phyloP scores from a whole-genome alignment of 176 grass and related monocot genomes.

The Musa acuminata region DNA sequence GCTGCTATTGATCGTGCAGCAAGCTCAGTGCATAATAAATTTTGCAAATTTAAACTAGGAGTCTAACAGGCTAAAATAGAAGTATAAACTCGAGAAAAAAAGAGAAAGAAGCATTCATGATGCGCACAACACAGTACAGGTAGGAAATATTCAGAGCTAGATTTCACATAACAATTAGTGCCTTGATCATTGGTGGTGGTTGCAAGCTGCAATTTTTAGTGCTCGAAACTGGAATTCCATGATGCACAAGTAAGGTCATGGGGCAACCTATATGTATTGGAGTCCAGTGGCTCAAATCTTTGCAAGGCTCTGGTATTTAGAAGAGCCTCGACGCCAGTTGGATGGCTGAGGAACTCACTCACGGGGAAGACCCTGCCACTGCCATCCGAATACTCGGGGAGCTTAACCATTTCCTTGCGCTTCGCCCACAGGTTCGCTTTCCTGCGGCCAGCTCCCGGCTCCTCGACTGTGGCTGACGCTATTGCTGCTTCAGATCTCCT shows the following conservation, averaged over 20 bases:
- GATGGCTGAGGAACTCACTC: constrained; percentile 56
- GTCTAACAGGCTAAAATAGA: background rate
- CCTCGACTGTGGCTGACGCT: background rate
- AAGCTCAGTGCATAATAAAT: background rate
- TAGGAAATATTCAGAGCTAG: too few relatives aligned
- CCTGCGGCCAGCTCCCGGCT: background rate
- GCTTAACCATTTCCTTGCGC: background rate
- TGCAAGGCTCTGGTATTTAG: constrained; percentile 70
- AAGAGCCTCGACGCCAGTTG: constrained; percentile 57
- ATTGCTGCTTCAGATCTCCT: background rate
- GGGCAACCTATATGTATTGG: constrained; percentile 21
- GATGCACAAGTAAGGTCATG: background rate
- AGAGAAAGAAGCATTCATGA: too few relatives aligned
- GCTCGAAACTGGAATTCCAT: background rate
- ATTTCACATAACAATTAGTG: too few relatives aligned
- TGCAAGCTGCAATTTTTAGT: background rate
- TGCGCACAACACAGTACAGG: too few relatives aligned
- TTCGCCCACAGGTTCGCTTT: constrained; percentile 9
- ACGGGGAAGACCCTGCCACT: constrained; percentile 13
- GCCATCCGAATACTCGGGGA: background rate
- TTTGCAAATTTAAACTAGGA: background rate
- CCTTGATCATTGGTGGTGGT: background rate
- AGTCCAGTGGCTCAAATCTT: constrained; percentile 41
- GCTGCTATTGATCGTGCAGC: background rate
- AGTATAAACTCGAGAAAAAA: background rate